phyloP scores from a whole-genome alignment of 805 yeast genomes.

The Kluyveromyces dobzhanskii region DNA sequence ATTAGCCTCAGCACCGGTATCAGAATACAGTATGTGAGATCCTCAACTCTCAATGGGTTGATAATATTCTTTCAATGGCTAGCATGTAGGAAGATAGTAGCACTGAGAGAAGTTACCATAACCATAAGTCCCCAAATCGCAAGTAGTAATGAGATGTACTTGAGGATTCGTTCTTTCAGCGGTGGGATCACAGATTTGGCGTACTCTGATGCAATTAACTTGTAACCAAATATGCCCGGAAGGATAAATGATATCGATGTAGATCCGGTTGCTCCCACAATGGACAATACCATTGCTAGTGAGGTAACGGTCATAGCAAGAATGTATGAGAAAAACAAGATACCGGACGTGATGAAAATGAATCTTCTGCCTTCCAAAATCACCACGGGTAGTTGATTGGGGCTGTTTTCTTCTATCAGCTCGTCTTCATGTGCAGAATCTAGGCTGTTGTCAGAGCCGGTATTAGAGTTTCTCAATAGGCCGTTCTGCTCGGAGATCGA shows the following conservation, averaged over 20 bases:
- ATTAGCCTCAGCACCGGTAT: no score
- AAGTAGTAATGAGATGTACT: constrained; percentile 32
- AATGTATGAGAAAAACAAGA: constrained; percentile 42
- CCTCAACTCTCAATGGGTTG: no score
- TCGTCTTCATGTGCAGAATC: constrained; percentile 18
- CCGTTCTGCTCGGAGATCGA: constrained; percentile 8
- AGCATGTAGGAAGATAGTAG: constrained; percentile 26
- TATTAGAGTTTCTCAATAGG: constrained; percentile 2
- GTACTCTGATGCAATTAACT: constrained; percentile 20
- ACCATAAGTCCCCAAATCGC: constrained; percentile 43
- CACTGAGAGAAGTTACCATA: constrained; percentile 43
- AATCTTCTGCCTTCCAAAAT: constrained; percentile 34
- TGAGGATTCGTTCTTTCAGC: constrained; percentile 26
- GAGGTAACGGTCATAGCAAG: constrained; percentile 53
- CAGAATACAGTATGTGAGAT: no score
- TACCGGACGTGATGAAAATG: constrained; percentile 38
- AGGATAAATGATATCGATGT: constrained; percentile 69
- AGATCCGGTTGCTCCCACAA: constrained; percentile 80
- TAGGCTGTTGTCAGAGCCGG: constrained; percentile 5
- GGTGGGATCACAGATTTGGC: constrained; percentile 13
- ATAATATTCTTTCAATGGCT: constrained; percentile 10
- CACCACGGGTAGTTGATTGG: constrained; percentile 8
- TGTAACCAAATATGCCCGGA: constrained; percentile 69
- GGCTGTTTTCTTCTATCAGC: constrained; percentile 25
- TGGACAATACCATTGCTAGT: constrained; percentile 58